Percentiles rank a stretch among this genome's conserved stretches.
phyloP scores from a whole-genome alignment of 2,329 filamentous ascomycete genomes.

The Pseudocercospora pini-densiflorae region DNA sequence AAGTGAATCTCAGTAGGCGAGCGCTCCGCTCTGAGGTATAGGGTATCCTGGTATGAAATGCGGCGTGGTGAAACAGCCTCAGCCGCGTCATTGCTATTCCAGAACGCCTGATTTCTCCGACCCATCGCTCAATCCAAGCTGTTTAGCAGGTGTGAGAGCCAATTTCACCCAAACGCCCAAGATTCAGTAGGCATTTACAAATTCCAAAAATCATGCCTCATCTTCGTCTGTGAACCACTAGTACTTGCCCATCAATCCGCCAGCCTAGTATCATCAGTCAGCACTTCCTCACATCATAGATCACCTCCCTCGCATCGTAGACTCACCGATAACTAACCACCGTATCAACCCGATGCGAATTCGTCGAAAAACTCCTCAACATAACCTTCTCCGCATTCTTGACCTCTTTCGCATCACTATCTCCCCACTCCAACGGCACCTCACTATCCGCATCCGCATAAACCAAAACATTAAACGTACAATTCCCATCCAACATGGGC shows the following conservation, averaged over 20 bases:
- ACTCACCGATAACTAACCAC: slow-evolving; percentile 80
- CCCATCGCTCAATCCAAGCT: background rate
- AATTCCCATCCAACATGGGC: slow-evolving; percentile 89
- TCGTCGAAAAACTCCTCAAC: slow-evolving; percentile 93
- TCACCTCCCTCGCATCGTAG: background rate
- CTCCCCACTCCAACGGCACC: slow-evolving; percentile 97
- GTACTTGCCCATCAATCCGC: background rate
- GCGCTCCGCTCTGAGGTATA: background rate
- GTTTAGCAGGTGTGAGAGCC: too few relatives aligned
- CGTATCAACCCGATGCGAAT: slow-evolving; percentile 91
- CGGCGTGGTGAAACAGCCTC: background rate
- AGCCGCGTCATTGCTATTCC: background rate
- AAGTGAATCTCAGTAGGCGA: background rate
- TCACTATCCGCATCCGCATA: slow-evolving; percentile 97
- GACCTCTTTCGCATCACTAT: slow-evolving; percentile 98
- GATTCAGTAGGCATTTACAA: background rate
- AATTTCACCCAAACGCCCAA: background rate
- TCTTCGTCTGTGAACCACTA: background rate
- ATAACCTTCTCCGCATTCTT: slow-evolving; percentile 93
- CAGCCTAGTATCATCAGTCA: background rate
- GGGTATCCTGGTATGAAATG: slow-evolving; percentile 7
- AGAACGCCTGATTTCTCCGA: background rate
- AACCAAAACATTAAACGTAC: slow-evolving; percentile 98
- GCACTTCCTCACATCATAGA: background rate
- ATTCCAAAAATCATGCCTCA: background rate